A percentile compares a stretch with the other conserved stretches of the same genome.
phyloP scores from a whole-genome alignment of 2,329 filamentous ascomycete species.

The Aspergillus fructus region DNA sequence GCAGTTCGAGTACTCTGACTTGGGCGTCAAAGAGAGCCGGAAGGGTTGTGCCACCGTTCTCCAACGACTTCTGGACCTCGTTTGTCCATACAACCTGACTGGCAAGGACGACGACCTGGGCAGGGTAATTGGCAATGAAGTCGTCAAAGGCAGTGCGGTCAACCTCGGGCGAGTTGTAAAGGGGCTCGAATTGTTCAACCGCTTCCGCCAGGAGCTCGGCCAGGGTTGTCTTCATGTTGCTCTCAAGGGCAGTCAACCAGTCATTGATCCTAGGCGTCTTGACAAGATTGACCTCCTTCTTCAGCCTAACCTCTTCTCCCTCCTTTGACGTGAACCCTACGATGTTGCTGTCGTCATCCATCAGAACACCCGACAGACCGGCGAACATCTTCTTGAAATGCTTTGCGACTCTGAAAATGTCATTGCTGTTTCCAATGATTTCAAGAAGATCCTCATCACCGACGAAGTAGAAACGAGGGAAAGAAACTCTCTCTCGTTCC shows the following conservation, averaged over 20 bases:
- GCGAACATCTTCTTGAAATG: slow-evolving; percentile 99
- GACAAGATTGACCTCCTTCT: slow-evolving; percentile 85
- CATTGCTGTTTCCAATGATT: slow-evolving; percentile 99
- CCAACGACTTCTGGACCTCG: slow-evolving; percentile 74
- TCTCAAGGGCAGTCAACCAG: slow-evolving; percentile 92
- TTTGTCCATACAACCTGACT: slow-evolving; percentile 94
- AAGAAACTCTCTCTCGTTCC: slow-evolving; percentile 94
- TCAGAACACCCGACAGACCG: slow-evolving; percentile 82
- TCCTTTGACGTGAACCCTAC: slow-evolving; percentile 94
- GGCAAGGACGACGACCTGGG: slow-evolving; percentile 91
- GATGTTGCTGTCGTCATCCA: slow-evolving; percentile 88
- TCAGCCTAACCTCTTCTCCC: slow-evolving; percentile 81
- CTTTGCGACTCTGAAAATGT: slow-evolving; percentile 92
- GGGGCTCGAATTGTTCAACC: slow-evolving; percentile 73
- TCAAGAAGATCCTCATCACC: slow-evolving; percentile 97
- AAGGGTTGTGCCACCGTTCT: slow-evolving; percentile 68
- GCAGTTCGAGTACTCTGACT: slow-evolving; percentile 77
- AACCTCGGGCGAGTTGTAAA: slow-evolving; percentile 71
- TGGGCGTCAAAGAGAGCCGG: slow-evolving; percentile 74
- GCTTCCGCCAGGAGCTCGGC: slow-evolving; percentile 89
- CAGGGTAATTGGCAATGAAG: slow-evolving; percentile 84
- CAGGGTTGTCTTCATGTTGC: slow-evolving; percentile 89
- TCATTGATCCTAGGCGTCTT: slow-evolving; percentile 98
- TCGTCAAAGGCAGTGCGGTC: slow-evolving; percentile 68
- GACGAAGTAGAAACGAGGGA: slow-evolving; percentile 98